Evolutionary conservation across 306 rosid species (phyloP).

Genomic region (Echinosophora koreensis): DNA sequence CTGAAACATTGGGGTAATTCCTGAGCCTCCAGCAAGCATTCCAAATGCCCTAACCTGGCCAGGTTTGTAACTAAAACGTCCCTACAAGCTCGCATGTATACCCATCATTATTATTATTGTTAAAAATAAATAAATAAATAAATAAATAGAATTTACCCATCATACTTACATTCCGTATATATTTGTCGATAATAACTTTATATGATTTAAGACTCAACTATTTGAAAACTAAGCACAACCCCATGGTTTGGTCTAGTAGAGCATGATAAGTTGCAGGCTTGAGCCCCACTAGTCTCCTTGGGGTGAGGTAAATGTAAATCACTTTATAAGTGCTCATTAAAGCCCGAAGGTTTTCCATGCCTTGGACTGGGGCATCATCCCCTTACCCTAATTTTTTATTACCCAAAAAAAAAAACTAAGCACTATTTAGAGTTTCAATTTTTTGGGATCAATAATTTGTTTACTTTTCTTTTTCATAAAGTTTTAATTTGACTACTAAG

Average conservation of each 20-base stretch:
- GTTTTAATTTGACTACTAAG: neutral
- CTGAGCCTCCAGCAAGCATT: conserved; percentile 89
- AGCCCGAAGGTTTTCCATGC: no score
- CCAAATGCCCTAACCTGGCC: conserved; percentile 74
- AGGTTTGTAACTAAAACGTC: conserved; percentile 73
- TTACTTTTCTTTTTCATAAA: neutral
- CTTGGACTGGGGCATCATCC: no score
- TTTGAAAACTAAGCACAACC: no score
- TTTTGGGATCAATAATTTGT: neutral
- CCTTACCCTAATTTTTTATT: no score
- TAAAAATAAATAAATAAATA: no score
- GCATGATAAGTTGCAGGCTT: no score
- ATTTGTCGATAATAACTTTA: neutral
- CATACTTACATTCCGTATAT: neutral
- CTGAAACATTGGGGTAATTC: conserved; percentile 96
- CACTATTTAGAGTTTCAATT: neutral
- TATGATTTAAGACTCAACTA: neutral
- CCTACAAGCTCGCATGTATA: conserved; percentile 47
- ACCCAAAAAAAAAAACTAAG: no score
- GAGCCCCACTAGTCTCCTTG: no score
- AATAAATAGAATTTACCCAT: neutral
- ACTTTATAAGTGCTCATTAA: no score
- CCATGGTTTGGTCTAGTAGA: no score
- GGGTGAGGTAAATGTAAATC: no score
- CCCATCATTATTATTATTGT: neutral